Conservation (phyloP, 768 basidiomycete genomes). For the Lyophyllum semitale region DNA sequence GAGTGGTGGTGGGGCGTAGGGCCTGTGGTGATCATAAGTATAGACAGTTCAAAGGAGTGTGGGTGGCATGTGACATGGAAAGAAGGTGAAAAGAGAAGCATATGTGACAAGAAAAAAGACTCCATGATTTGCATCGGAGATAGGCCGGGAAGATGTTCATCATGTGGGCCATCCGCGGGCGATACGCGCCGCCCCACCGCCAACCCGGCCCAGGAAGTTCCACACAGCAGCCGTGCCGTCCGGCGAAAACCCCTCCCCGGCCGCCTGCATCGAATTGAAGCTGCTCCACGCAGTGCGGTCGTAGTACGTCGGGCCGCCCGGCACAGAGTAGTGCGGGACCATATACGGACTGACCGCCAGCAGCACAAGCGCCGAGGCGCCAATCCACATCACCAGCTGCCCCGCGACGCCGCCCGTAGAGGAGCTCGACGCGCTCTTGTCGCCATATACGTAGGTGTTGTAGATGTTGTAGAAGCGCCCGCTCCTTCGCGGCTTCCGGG, state of each 20-base stretch:
- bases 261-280: slow-evolving; percentile 71
- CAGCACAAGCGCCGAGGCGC: slow-evolving; percentile 62
- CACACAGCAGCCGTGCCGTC: slow-evolving; percentile 66
- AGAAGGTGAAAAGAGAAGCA: slow-evolving; percentile 8
- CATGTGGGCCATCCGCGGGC: slow-evolving; percentile 80
- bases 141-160: too few relatives aligned
- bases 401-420: slow-evolving; percentile 35
- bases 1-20: slow-evolving; percentile 10
- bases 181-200: slow-evolving; percentile 74
- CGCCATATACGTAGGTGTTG: slow-evolving; percentile 66
- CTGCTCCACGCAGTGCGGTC: slow-evolving; percentile 80
- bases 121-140: too few relatives aligned
- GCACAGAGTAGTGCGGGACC: slow-evolving; percentile 55
- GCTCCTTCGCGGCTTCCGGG: slow-evolving; percentile 31
- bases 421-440: slow-evolving; percentile 36
- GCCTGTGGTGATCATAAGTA: slow-evolving; percentile 12
- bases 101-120: slow-evolving; percentile 7
- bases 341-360: slow-evolving; percentile 64
- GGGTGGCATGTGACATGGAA: slow-evolving; percentile 14
- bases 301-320: slow-evolving; percentile 72
- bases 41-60: slow-evolving; percentile 11
- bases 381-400: slow-evolving; percentile 59
- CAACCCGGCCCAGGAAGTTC: slow-evolving; percentile 70
- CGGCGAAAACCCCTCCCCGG: slow-evolving; percentile 68
- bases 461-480: slow-evolving; percentile 84